These are phyloP conservation scores for Wickerhamiella infanticola DNA, from an alignment of 1,139 yeast genomes.

Conservation along the genomic window DNA sequence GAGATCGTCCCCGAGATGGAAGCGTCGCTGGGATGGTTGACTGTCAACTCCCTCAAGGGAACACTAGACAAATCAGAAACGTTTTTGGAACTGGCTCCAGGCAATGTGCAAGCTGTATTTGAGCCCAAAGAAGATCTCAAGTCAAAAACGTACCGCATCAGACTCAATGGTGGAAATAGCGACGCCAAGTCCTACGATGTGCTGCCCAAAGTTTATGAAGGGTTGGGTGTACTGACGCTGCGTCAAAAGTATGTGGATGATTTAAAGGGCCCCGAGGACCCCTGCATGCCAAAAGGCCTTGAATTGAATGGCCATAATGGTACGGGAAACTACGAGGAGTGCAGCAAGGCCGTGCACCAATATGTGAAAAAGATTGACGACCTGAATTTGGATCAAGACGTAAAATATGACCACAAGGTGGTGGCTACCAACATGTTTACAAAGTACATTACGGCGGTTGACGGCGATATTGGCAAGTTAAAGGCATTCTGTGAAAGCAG, in stretches of 20 bases:
- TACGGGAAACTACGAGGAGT: conserved; percentile 5
- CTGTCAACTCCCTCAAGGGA: conserved; percentile 50
- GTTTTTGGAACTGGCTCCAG: conserved; percentile 3
- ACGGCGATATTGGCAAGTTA: conserved; percentile 30
- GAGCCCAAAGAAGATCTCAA: neutral
- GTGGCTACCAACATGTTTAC: conserved; percentile 1
- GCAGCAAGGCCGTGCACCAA: conserved; percentile 1
- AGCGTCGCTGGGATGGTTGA: conserved; percentile 67
- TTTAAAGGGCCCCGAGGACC: neutral
- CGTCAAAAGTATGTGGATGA: conserved; percentile 2
- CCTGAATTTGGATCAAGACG: neutral
- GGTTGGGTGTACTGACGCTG: conserved; percentile 1
- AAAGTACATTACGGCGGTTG: conserved; percentile 1
- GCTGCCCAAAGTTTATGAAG: conserved; percentile 4
- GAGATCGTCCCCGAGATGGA: conserved; percentile 61
- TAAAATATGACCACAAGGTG: neutral
- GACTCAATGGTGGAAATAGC: conserved; percentile 3
- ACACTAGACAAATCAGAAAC: conserved; percentile 29
- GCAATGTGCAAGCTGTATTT: conserved; percentile 4
- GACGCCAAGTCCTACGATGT: conserved; percentile 4
- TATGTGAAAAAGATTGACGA: neutral
- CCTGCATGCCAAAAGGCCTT: conserved; percentile 5
- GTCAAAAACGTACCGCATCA: conserved; percentile 6
- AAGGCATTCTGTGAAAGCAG: conserved; percentile 31
- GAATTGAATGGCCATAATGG: conserved; percentile 3